Conservation (phyloP, 1,139 yeast species). For the Kurtzmaniella quercitrusa region DNA sequence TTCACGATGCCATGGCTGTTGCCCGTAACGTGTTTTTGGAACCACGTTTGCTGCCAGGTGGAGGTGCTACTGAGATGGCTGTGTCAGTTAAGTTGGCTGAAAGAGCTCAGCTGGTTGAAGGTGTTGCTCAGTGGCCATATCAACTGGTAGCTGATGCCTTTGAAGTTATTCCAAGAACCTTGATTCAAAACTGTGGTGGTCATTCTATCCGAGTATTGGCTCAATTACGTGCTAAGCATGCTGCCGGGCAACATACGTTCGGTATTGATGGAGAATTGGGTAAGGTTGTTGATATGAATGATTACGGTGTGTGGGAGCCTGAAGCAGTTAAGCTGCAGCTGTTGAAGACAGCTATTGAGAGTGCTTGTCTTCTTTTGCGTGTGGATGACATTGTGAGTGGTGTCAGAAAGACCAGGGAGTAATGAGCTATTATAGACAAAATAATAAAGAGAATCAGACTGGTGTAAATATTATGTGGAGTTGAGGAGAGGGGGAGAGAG, state of each 20-base stretch:
- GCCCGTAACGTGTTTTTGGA: slow-evolving; percentile 93
- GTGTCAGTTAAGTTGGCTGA: slow-evolving; percentile 85
- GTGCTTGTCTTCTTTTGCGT: slow-evolving; percentile 89
- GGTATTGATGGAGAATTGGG: slow-evolving; percentile 97
- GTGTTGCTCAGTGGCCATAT: slow-evolving; percentile 97
- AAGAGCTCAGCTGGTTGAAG: slow-evolving; percentile 88
- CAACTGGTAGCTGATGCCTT: slow-evolving; percentile 98
- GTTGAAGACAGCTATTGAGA: slow-evolving; percentile 93
- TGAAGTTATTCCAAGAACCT: slow-evolving; percentile 96
- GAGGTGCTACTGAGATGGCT: slow-evolving; percentile 99
- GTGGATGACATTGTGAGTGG: slow-evolving; percentile 98
- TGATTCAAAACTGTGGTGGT: slow-evolving; percentile 97
- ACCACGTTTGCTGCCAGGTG: slow-evolving; percentile 96
- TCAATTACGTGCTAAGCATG: slow-evolving; percentile 93
- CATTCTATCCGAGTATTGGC: slow-evolving; percentile 88
- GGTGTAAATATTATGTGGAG: not conserved
- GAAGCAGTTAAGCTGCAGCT: slow-evolving; percentile 96
- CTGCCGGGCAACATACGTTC: slow-evolving; percentile 76
- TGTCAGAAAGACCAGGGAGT: slow-evolving; percentile 47
- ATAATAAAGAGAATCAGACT: not conserved
- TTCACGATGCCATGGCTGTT: slow-evolving; percentile 98
- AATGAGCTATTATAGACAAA: not conserved
- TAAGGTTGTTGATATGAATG: slow-evolving; percentile 91
- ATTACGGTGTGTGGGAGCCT: slow-evolving; percentile 98
- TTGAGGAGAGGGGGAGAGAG: not conserved